Evolutionary conservation across 306 rosid species (phyloP).

Genomic region (Cicer cuneatum): DNA sequence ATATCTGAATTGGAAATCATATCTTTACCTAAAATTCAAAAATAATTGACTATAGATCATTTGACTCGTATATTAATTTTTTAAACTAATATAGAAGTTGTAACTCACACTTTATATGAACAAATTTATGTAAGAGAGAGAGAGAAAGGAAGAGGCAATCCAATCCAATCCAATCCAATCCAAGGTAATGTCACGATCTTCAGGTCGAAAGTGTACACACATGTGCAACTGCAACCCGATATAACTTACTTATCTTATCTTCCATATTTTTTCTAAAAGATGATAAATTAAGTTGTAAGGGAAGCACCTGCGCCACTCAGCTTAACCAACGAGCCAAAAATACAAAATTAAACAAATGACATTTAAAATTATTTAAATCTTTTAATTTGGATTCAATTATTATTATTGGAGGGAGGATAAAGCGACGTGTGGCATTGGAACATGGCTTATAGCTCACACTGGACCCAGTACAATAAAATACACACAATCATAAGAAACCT

Average conservation of each 20-base stretch:
- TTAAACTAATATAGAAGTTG: too few relatives aligned
- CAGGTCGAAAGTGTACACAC: constrained; percentile 44
- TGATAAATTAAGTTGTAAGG: constrained; percentile 16
- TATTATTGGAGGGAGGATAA: constrained; percentile 19
- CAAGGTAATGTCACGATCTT: constrained; percentile 54
- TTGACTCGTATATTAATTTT: too few relatives aligned
- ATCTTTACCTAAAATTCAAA: too few relatives aligned
- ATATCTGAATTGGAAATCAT: fast-evolving
- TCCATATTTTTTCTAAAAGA: constrained; percentile 15
- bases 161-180: constrained; percentile 41
- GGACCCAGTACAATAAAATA: constrained; percentile 46
- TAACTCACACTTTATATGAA: too few relatives aligned
- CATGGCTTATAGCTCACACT: constrained; percentile 43
- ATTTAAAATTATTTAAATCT: too few relatives aligned
- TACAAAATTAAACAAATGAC: constrained; percentile 7
- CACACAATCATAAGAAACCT: constrained; percentile 42
- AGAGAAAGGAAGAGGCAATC: constrained; percentile 21
- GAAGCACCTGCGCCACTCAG: constrained; percentile 10
- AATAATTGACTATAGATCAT: too few relatives aligned
- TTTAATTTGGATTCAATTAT: constrained; percentile 38
- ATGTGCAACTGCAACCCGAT: constrained; percentile 32
- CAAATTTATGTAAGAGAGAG: not conserved
- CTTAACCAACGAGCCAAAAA: not conserved
- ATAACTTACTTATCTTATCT: not conserved
- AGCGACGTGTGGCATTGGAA: constrained; percentile 30